Conservation (phyloP, 768 basidiomycete species). For the Suillus clintonianus region DNA sequence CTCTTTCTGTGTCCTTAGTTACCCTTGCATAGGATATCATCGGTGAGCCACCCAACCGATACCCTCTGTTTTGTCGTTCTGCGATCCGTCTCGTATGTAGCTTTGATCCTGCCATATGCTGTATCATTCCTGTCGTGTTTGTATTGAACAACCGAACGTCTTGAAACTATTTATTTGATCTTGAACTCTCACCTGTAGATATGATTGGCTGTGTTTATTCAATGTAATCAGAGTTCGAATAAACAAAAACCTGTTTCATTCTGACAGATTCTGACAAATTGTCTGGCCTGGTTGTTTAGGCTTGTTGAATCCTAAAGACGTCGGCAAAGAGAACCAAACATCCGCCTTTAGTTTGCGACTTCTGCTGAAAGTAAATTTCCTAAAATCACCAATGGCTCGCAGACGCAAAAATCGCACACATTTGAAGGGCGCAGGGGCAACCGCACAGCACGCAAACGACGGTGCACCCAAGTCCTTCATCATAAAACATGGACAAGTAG, state of each 20-base stretch:
- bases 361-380: slow-evolving; percentile 3
- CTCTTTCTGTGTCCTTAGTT: slow-evolving; percentile 6
- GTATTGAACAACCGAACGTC: background rate
- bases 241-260: background rate
- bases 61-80: slow-evolving; percentile 7
- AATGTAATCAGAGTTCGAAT: slow-evolving; percentile 14
- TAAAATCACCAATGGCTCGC: slow-evolving; percentile 55
- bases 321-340: slow-evolving; percentile 28
- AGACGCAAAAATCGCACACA: slow-evolving; percentile 82
- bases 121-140: slow-evolving; percentile 24
- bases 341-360: background rate
- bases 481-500: slow-evolving; percentile 94
- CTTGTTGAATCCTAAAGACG: slow-evolving; percentile 7
- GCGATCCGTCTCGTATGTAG: slow-evolving; percentile 23
- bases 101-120: slow-evolving; percentile 27
- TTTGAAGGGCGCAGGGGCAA: slow-evolving; percentile 56
- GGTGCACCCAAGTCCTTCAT: slow-evolving; percentile 88
- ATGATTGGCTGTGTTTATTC: slow-evolving; percentile 4
- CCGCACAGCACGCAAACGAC: slow-evolving; percentile 31
- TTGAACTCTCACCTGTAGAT: slow-evolving; percentile 12
- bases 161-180: slow-evolving; percentile 9
- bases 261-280: too few species aligned
- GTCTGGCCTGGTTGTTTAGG: background rate
- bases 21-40: slow-evolving; percentile 4
- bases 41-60: slow-evolving; percentile 5